Percentiles rank a stretch among this genome's conserved stretches.
phyloP scores from a whole-genome alignment of 192 early-diverging fungal genomes.

The Entomortierella beljakovae region DNA sequence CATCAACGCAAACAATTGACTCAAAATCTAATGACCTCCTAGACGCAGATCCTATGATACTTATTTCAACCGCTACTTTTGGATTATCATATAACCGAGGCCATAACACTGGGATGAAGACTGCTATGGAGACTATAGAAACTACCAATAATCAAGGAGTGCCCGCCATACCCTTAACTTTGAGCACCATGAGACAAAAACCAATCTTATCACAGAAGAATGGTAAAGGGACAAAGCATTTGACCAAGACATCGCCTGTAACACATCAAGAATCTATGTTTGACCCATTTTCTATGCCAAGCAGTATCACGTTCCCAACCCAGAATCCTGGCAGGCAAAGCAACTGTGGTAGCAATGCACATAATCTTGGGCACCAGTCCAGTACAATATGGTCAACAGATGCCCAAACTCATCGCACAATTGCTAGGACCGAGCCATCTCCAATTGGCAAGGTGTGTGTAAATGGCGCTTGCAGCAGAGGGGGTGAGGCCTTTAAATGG shows the following conservation, averaged over 20 bases:
- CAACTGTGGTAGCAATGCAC: neutral
- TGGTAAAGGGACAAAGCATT: neutral
- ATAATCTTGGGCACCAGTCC: neutral
- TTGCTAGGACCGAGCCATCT: slow-evolving; percentile 10
- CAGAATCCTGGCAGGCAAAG: slow-evolving; percentile 11
- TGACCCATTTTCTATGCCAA: slow-evolving; percentile 52
- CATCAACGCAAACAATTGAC: no score
- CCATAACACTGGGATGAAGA: neutral
- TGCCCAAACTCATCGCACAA: slow-evolving; percentile 15
- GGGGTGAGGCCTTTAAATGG: neutral
- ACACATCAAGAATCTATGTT: slow-evolving; percentile 24
- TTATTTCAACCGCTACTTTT: slow-evolving; percentile 20
- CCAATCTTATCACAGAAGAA: neutral
- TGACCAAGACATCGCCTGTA: neutral
- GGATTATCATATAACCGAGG: neutral
- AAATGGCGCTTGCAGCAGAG: neutral
- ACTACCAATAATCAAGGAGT: neutral
- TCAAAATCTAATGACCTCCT: slow-evolving; percentile 4
- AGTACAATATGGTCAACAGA: slow-evolving; percentile 38
- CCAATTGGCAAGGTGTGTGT: neutral
- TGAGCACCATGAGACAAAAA: slow-evolving; percentile 23
- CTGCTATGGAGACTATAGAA: no score
- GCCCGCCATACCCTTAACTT: slow-evolving; percentile 29
- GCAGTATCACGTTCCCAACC: slow-evolving; percentile 41
- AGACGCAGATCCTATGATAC: slow-evolving; percentile 35